phyloP scores from a whole-genome alignment of 345 rosid genomes.

The Raphanus sativus region DNA sequence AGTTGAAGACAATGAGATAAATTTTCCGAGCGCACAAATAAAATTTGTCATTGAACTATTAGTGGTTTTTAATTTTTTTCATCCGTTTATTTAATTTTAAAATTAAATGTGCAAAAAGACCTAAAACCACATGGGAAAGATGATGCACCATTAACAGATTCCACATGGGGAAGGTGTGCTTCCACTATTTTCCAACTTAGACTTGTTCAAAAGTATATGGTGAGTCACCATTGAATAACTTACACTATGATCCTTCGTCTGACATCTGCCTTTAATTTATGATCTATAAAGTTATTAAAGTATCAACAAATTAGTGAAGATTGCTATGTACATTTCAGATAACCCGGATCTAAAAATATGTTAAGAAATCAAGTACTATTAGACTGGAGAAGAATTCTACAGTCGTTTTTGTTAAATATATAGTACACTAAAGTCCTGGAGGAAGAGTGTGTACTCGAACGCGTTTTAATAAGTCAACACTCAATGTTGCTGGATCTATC shows the following conservation, averaged over 20 bases:
- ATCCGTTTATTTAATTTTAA: too few relatives aligned
- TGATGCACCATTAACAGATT: background rate
- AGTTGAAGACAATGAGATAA: too few relatives aligned
- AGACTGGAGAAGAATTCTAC: background rate
- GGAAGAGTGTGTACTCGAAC: slow-evolving; percentile 3
- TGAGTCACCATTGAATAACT: background rate
- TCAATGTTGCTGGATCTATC: background rate
- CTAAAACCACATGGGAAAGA: background rate
- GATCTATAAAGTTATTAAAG: background rate
- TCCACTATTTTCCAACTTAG: background rate
- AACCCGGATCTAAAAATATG: too few relatives aligned
- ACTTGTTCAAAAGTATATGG: background rate
- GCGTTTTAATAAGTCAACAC: slow-evolving; percentile 31
- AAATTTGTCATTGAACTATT: too few relatives aligned
- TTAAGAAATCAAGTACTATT: too few relatives aligned
- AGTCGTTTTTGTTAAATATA: background rate
- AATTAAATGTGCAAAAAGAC: background rate
- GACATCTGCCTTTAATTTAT: background rate
- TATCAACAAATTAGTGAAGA: too few relatives aligned
- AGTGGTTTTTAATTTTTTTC: too few relatives aligned
- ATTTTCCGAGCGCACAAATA: too few relatives aligned
- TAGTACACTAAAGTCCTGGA: background rate
- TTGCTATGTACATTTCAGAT: too few relatives aligned
- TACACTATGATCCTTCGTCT: background rate
- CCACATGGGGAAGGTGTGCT: background rate